Conservation (phyloP, 768 basidiomycete genomes). For the Suillus subaureus region DNA sequence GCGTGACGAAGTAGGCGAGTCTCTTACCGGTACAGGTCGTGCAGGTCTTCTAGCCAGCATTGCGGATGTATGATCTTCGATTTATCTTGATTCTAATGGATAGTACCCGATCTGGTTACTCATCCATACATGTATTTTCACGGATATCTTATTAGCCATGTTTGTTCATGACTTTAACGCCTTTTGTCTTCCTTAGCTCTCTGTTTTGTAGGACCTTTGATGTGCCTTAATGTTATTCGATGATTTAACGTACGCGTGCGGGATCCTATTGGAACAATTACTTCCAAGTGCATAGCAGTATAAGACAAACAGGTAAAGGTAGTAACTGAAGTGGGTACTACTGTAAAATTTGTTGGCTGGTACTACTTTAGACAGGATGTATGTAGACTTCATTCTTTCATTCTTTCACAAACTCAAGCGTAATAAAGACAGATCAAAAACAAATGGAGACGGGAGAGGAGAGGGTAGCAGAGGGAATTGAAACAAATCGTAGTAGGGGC, state of each 20-base stretch:
- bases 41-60: constrained; percentile 27
- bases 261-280: background rate
- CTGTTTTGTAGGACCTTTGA: background rate
- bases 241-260: background rate
- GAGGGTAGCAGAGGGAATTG: constrained; percentile 22
- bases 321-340: constrained; percentile 16
- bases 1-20: constrained; percentile 27
- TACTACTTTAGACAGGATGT: constrained; percentile 18
- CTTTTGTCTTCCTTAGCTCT: background rate
- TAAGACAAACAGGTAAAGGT: constrained; percentile 6
- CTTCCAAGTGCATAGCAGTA: constrained; percentile 8
- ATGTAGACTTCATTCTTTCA: constrained; percentile 14
- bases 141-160: background rate
- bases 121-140: background rate
- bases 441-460: constrained; percentile 23
- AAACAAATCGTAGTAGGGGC: constrained; percentile 37
- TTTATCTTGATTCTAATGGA: background rate
- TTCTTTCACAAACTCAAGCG: constrained; percentile 13
- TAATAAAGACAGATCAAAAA: constrained; percentile 34
- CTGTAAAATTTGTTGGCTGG: constrained; percentile 10
- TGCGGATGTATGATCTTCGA: constrained; percentile 24
- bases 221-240: background rate
- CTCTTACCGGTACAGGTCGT: constrained; percentile 27
- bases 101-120: background rate
- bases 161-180: background rate